Conservation (phyloP, 768 basidiomycete genomes). For the Lactifluus volemus region DNA sequence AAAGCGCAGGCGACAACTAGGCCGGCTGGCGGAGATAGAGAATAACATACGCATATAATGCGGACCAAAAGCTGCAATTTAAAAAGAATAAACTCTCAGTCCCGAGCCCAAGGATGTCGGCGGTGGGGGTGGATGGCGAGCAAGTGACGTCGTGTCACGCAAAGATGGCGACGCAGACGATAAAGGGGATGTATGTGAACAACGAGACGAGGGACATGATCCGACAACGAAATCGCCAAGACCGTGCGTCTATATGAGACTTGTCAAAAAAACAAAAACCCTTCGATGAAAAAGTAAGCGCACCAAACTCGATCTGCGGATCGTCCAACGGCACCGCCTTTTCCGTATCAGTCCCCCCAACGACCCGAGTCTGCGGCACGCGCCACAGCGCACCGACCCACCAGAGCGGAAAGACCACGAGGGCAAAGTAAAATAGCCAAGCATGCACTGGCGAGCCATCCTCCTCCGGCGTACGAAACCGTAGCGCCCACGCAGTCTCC, state of each 20-base stretch:
- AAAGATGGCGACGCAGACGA: constrained; percentile 63
- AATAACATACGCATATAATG: background rate
- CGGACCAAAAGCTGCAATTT: background rate
- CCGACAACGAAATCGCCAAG: constrained; percentile 71
- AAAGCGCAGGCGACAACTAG: background rate
- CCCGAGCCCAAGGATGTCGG: background rate
- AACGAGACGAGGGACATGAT: constrained; percentile 59
- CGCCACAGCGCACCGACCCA: constrained; percentile 53
- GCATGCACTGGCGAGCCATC: constrained; percentile 50
- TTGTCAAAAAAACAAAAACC: background rate
- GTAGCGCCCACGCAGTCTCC: constrained; percentile 55
- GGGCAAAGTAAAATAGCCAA: constrained; percentile 74
- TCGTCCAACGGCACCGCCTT: constrained; percentile 70
- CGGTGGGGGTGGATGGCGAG: background rate
- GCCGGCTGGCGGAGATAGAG: background rate
- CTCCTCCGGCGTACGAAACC: constrained; percentile 46
- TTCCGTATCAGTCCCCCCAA: constrained; percentile 48
- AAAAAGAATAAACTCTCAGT: background rate
- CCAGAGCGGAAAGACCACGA: constrained; percentile 50
- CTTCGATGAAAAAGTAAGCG: constrained; percentile 22
- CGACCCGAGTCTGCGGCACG: constrained; percentile 53
- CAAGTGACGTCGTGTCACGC: constrained; percentile 21
- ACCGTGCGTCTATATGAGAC: constrained; percentile 47
- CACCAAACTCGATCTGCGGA: constrained; percentile 72
- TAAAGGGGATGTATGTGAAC: constrained; percentile 72